Evolutionary conservation across 108 stramenopile species (phyloP), one percentile per base, ranked within the genome.

Genomic region (Skeletonema marinoi): DNA sequence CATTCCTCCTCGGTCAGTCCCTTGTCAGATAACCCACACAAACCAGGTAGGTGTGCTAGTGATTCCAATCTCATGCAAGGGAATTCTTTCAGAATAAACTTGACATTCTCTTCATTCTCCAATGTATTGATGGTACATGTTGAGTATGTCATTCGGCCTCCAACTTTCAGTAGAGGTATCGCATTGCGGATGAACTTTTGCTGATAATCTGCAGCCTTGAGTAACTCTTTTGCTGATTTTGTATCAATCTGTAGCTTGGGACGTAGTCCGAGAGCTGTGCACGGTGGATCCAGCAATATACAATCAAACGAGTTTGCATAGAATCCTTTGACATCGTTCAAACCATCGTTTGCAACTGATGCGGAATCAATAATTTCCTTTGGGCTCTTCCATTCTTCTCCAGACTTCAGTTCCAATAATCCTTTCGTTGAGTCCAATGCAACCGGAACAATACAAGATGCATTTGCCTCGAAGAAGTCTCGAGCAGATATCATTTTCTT

Each of bases 251-350:
- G 61, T 5, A 93, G 83, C 75, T 89, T 91, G 12, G 93, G 93
- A 21, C 90, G 82, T 11, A 93, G 81, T 8, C 93, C 93, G 3
- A 93, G 72, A 1, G 93, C 93, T 56, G 78, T 82, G 66, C 93
- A 93, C 3, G 93, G 93, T 25, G 90, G 93, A 79, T 93, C 93
- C 33, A 93, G 75, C 13, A 93, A 68, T 42, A 93, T 89, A 14
- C 82, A 73, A 81, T 93, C 93, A 73, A 93, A 91, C 9, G 93
- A 90, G 65, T 85, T 84, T 25, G 83, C 78, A 10, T 77, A 75
- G 58, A 93, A 93, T 3, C 77, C 78, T 10, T 79, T 77, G 11
- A 93, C 67, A 66, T 83, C 58, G 35, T 71, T 65, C n/a, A 91
- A 68, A 3, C 77, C 80, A 50, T 87, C 80, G 29, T 68, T 76